phyloP scores from a whole-genome alignment of 1,139 yeast species.

The Kurtzmaniella natalensis region DNA sequence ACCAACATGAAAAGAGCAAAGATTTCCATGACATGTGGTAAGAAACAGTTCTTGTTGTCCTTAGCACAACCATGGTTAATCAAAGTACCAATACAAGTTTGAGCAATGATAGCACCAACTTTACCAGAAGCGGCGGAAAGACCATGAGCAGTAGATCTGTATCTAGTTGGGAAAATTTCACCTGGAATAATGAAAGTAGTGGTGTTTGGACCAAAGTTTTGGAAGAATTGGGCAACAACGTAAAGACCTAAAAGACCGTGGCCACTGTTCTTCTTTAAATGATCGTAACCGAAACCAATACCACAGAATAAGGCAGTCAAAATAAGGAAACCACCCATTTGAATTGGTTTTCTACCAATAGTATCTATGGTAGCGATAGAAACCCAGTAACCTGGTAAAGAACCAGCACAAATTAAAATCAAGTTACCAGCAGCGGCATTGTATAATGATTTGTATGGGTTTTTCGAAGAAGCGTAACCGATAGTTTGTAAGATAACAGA shows the following conservation, averaged over 20 bases:
- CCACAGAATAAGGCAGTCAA: slow-evolving; percentile 65
- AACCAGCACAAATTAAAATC: slow-evolving; percentile 86
- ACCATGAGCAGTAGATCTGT: slow-evolving; percentile 98
- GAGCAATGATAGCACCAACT: slow-evolving; percentile 95
- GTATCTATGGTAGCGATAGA: slow-evolving; percentile 72
- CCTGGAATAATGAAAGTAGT: slow-evolving; percentile 97
- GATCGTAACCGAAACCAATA: slow-evolving; percentile 78
- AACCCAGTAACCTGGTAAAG: slow-evolving; percentile 88
- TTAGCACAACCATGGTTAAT: slow-evolving; percentile 67
- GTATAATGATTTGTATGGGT: slow-evolving; percentile 62
- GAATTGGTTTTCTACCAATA: slow-evolving; percentile 79
- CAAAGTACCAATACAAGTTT: slow-evolving; percentile 83
- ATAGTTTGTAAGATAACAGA: slow-evolving; percentile 80
- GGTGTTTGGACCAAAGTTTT: slow-evolving; percentile 91
- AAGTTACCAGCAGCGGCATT: slow-evolving; percentile 85
- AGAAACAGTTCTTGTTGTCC: slow-evolving; percentile 63
- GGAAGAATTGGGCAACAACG: slow-evolving; percentile 77
- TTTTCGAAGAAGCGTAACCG: slow-evolving; percentile 63
- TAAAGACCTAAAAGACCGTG: slow-evolving; percentile 71
- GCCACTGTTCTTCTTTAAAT: slow-evolving; percentile 36
- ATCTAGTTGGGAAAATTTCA: slow-evolving; percentile 94
- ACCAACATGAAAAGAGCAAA: slow-evolving; percentile 86
- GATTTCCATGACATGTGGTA: slow-evolving; percentile 89
- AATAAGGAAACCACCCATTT: slow-evolving; percentile 65
- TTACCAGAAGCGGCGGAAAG: slow-evolving; percentile 95